Percentiles rank a stretch among this genome's conserved stretches.
phyloP scores from a whole-genome alignment of 352 stramenopile genomes.

The Phytophthora pistaciae region DNA sequence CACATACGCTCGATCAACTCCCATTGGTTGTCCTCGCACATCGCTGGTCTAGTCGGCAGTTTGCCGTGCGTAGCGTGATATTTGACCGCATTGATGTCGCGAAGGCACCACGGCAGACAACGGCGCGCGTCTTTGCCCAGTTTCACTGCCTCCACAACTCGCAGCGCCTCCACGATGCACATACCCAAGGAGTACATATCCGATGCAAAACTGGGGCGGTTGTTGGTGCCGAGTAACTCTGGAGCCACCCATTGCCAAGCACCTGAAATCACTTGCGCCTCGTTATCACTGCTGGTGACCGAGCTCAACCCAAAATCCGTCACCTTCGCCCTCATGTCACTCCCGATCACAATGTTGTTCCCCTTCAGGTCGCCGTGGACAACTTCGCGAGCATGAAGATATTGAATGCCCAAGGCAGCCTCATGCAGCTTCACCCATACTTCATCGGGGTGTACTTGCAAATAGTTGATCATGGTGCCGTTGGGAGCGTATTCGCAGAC shows the following conservation, averaged over 20 bases:
- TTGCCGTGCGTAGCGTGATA: background rate
- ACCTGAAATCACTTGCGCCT: background rate
- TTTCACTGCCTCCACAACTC: background rate
- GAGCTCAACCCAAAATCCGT: constrained; percentile 15
- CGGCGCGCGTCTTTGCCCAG: background rate
- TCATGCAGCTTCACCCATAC: constrained; percentile 9
- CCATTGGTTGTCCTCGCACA: constrained; percentile 1
- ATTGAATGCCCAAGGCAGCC: constrained; percentile 8
- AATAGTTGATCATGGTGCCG: constrained; percentile 7
- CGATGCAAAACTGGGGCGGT: background rate
- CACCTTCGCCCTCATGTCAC: constrained; percentile 13
- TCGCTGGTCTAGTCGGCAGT: background rate
- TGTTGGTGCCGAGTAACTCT: background rate
- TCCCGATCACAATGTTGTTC: constrained; percentile 16
- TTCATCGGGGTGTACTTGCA: background rate
- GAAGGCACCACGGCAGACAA: background rate
- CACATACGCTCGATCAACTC: constrained; percentile 8
- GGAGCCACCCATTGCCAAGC: constrained; percentile 4
- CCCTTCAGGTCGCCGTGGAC: constrained; percentile 14
- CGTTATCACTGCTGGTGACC: background rate
- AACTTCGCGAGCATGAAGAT: constrained; percentile 4
- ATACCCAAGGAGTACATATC: constrained; percentile 21
- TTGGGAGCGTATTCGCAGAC: constrained; percentile 21
- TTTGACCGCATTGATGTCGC: background rate
- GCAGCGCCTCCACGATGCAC: constrained; percentile 9